These are phyloP conservation scores for Sechiopsis laciniata DNA, from an alignment of 306 rosid genomes.

Conservation along the genomic window DNA sequence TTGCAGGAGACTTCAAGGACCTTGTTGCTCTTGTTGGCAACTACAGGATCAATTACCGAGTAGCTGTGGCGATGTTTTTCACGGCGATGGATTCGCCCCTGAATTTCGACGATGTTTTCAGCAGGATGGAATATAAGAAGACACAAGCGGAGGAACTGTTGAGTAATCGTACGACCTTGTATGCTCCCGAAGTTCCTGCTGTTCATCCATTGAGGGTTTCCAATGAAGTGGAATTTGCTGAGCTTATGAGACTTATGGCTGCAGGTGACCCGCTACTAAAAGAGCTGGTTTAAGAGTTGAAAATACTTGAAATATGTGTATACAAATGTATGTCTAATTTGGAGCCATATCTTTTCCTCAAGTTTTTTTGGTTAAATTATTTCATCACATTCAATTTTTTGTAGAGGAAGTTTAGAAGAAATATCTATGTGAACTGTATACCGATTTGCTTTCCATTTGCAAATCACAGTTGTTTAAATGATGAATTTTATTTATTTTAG, in stretches of 20 bases:
- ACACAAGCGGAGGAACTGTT: slow-evolving; percentile 28
- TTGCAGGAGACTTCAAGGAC: slow-evolving; percentile 55
- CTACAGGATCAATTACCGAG: slow-evolving; percentile 70
- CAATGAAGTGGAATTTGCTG: slow-evolving; percentile 75
- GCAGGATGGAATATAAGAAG: slow-evolving; percentile 53
- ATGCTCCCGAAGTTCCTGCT: slow-evolving; percentile 74
- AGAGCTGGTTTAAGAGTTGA: slow-evolving; percentile 51
- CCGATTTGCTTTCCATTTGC: slow-evolving; percentile 4
- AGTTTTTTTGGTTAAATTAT: neutral
- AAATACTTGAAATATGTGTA: neutral
- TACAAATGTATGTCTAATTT: neutral
- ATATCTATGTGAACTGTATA: neutral
- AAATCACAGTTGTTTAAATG: neutral
- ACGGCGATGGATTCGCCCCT: slow-evolving; percentile 64
- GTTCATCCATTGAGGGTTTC: slow-evolving; percentile 83
- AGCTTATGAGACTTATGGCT: slow-evolving; percentile 88
- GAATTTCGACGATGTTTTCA: slow-evolving; percentile 70
- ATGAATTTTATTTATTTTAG: neutral
- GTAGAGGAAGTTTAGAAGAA: slow-evolving; percentile 1
- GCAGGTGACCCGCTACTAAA: slow-evolving; percentile 88
- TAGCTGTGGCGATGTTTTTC: slow-evolving; percentile 83
- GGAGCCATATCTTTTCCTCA: neutral
- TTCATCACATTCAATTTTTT: slow-evolving; percentile 1
- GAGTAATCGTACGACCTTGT: slow-evolving; percentile 50
- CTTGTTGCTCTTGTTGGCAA: slow-evolving; percentile 69